Evolutionary conservation across 2,329 filamentous ascomycete species (phyloP), one percentile per base, ranked within the genome.

Genomic region (Pseudocercospora crystallina): DNA sequence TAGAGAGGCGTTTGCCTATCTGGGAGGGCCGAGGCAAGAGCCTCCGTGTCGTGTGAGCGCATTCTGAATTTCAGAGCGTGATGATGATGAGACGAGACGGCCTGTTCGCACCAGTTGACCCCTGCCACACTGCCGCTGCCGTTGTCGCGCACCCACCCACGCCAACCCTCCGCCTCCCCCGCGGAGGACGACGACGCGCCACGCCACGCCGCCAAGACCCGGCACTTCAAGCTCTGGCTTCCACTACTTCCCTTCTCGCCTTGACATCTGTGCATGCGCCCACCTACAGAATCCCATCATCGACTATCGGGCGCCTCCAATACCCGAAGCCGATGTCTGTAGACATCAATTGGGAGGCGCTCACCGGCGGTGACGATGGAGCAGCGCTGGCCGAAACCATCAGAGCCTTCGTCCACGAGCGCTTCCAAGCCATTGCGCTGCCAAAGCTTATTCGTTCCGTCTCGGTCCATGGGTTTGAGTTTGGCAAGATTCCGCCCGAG

Each of bases 401-500:
- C 71, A 88, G 92, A 59, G 84, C 85, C 64, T 99, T 99, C 73
- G 88, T 99, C 63, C 90, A 99, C 73, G 86, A 90, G 68, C 94
- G 91, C 66, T 99, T 99, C 73, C 94, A 99, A 73, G 84, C 90
- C 54, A 86, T 97, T 57, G 82, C 87, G 20, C 80, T 99, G 40
- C 94, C 94, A 52, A 88, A 90, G 65, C 96, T 99, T 79, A 96
- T 99, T 73, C 91, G 94, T 66, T 94, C 90, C 20, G 94, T 99
- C 62, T 87, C 90, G 47, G 91, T 96, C 35, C 91, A 96, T 69
- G 86, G 89, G 54, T 99, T 99, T 72, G 86, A 92, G 58, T 96
- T 99, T 69, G 94, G 94, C 41, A 83, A 78, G 26, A 84, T 92
- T 43, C 79, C 88, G 34, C 94, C 94, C 1, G 82, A 88, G 61